These are phyloP conservation scores for Lotus japonicus DNA, from an alignment of 306 rosid species.

Conservation along the genomic window DNA sequence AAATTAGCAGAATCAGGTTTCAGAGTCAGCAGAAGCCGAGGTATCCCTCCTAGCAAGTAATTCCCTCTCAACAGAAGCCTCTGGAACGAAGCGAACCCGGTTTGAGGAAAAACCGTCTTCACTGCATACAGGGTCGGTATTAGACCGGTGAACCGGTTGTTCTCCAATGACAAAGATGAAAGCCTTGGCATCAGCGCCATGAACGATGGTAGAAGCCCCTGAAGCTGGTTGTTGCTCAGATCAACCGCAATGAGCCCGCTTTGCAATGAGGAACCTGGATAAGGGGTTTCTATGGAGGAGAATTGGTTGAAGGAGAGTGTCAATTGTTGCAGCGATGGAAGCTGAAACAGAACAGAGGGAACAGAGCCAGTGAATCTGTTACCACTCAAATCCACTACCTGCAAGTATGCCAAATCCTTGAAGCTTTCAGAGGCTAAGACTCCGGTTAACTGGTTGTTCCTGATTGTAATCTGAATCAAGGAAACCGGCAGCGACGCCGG, in stretches of 20 bases:
- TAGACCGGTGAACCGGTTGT: constrained; percentile 60
- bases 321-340: constrained; percentile 66
- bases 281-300: constrained; percentile 33
- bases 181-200: constrained; percentile 60
- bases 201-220: constrained; percentile 54
- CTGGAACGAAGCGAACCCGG: constrained; percentile 43
- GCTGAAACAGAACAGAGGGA: constrained; percentile 44
- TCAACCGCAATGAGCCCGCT: constrained; percentile 65
- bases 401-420: constrained; percentile 25
- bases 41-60: constrained; percentile 64
- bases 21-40: constrained; percentile 42
- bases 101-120: constrained; percentile 42
- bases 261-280: not conserved
- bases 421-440: constrained; percentile 22
- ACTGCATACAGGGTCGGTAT: constrained; percentile 72
- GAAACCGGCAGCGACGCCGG: constrained; percentile 47
- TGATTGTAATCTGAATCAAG: constrained; percentile 47
- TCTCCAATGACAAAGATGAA: constrained; percentile 65
- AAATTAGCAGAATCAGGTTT: constrained; percentile 64
- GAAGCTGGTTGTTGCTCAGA: constrained; percentile 55
- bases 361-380: constrained; percentile 47
- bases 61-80: constrained; percentile 71
- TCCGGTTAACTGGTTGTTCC: constrained; percentile 61
- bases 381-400: constrained; percentile 63
- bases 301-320: constrained; percentile 60